phyloP scores from a whole-genome alignment of 2,329 filamentous ascomycete genomes.

The Hymenotorrendiella dingleyae region DNA sequence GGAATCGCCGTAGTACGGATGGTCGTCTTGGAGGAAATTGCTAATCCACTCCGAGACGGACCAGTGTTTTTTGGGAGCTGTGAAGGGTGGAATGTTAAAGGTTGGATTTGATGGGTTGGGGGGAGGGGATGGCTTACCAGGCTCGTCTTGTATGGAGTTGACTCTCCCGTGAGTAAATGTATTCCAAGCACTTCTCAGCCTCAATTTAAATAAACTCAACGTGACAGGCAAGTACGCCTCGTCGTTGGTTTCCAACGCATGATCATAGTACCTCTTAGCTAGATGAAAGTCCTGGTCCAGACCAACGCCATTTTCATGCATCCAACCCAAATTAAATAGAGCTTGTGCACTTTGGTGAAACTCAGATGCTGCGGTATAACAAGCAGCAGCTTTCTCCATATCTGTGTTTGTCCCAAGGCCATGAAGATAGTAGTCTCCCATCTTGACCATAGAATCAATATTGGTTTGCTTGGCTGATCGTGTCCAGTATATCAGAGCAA shows the following conservation, averaged over 20 bases:
- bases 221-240: slow-evolving; percentile 94
- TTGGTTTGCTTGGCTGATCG: slow-evolving; percentile 90
- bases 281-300: slow-evolving; percentile 94
- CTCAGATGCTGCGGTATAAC: slow-evolving; percentile 88
- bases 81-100: slow-evolving; percentile 30
- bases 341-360: slow-evolving; percentile 90
- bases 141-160: slow-evolving; percentile 87
- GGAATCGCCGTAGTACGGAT: slow-evolving; percentile 53
- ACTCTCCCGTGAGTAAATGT: slow-evolving; percentile 83
- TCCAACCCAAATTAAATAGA: slow-evolving; percentile 96
- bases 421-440: slow-evolving; percentile 93
- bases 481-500: slow-evolving; percentile 80
- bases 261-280: slow-evolving; percentile 92
- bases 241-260: slow-evolving; percentile 82
- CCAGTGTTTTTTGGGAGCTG: slow-evolving; percentile 66
- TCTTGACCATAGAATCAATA: slow-evolving; percentile 90
- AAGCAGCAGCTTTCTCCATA: slow-evolving; percentile 81
- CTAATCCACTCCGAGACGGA: slow-evolving; percentile 80
- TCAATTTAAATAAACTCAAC: slow-evolving; percentile 77
- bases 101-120: not conserved
- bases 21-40: slow-evolving; percentile 70
- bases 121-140: slow-evolving; percentile 48
- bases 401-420: slow-evolving; percentile 70
- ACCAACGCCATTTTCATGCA: slow-evolving; percentile 95
- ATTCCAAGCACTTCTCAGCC: slow-evolving; percentile 88